These are phyloP conservation scores for Epichloe baconii DNA, from an alignment of 2,329 filamentous ascomycete species.

Conservation along the genomic window DNA sequence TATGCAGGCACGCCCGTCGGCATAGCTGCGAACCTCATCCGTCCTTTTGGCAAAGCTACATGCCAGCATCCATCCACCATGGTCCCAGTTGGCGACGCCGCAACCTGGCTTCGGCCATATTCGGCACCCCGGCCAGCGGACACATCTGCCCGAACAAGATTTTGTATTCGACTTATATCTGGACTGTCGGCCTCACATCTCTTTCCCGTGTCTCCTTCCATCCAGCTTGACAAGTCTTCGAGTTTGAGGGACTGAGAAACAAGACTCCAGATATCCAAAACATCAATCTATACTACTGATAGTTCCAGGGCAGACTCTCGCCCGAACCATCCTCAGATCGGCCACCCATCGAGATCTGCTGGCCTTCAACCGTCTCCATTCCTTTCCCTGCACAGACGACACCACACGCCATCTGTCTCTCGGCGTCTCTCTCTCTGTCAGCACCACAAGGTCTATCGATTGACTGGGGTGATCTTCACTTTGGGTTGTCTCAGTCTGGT, in stretches of 20 bases:
- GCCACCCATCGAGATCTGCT: constrained; percentile 16
- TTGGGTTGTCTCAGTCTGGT: constrained; percentile 21
- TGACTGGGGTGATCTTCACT: constrained; percentile 21
- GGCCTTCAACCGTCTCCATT: constrained; percentile 15
- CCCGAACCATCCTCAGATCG: constrained; percentile 10
- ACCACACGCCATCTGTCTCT: constrained; percentile 22
- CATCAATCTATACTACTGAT: constrained; percentile 14
- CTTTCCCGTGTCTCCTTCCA: constrained; percentile 2
- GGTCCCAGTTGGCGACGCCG: not conserved
- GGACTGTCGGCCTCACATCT: constrained; percentile 7
- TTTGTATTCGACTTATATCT: constrained; percentile 6
- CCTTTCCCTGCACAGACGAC: constrained; percentile 19
- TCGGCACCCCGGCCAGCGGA: not conserved
- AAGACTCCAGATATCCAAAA: constrained; percentile 10
- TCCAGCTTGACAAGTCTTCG: constrained; percentile 3
- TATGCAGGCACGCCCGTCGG: constrained; percentile 2
- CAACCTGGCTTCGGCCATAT: not conserved
- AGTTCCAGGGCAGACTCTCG: constrained; percentile 11
- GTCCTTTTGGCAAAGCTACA: constrained; percentile 3
- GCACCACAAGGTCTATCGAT: constrained; percentile 18
- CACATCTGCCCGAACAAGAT: not conserved
- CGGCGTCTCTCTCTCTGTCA: constrained; percentile 17
- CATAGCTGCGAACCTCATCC: not conserved
- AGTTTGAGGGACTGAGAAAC: constrained; percentile 11
- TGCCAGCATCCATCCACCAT: not conserved